A percentile compares a stretch with the other conserved stretches of the same genome.
Conservation (phyloP, 2,329 filamentous ascomycete species). For the Fusarium annulatum region DNA sequence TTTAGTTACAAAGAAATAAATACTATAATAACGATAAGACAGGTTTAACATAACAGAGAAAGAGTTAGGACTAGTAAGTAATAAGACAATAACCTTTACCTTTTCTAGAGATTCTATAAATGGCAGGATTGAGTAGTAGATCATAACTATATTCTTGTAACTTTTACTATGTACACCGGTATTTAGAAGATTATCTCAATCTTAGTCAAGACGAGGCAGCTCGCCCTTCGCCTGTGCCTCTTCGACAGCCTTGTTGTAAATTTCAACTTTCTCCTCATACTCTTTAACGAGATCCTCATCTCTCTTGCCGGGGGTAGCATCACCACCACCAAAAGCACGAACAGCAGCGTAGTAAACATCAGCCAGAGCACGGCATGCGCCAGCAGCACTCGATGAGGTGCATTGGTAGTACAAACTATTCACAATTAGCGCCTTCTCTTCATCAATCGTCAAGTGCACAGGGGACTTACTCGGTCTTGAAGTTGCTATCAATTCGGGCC, state of each 20-base stretch:
- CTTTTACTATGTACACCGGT: neutral
- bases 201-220: slow-evolving; percentile 34
- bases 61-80: no score
- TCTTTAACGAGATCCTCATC: slow-evolving; percentile 43
- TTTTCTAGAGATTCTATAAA: neutral
- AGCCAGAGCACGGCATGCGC: slow-evolving; percentile 50
- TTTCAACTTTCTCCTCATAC: slow-evolving; percentile 51
- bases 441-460: fast-evolving
- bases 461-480: slow-evolving; percentile 54
- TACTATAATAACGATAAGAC: no score
- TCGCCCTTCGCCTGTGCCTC: slow-evolving; percentile 51
- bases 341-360: slow-evolving; percentile 57
- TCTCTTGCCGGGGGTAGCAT: slow-evolving; percentile 46
- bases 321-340: slow-evolving; percentile 49
- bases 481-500: slow-evolving; percentile 61
- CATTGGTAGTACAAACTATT: slow-evolving; percentile 54
- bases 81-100: no score
- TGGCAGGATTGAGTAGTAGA: neutral
- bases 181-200: fast-evolving
- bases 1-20: no score
- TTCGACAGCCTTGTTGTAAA: slow-evolving; percentile 50
- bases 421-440: neutral
- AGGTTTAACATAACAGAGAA: no score
- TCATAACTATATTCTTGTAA: neutral
- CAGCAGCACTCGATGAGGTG: slow-evolving; percentile 20